phyloP scores from a whole-genome alignment of 2,329 filamentous ascomycete genomes.

The Aureobasidium mangrovei region DNA sequence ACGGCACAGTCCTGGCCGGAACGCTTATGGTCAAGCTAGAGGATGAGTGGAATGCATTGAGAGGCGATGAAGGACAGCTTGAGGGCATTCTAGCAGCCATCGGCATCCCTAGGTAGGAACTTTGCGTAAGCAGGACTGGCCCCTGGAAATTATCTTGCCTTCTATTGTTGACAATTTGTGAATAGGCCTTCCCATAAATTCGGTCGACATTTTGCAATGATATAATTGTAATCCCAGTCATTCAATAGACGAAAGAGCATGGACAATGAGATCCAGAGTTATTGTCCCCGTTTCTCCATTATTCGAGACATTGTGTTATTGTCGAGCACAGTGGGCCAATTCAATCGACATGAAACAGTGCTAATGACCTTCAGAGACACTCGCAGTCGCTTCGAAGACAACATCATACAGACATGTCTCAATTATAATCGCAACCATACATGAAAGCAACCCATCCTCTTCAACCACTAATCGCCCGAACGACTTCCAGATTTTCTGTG shows the following conservation, averaged over 20 bases:
- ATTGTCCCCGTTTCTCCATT: not conserved
- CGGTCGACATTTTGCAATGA: too few species aligned
- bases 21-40: constrained; percentile 52
- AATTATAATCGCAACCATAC: not conserved
- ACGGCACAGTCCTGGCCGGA: constrained; percentile 49
- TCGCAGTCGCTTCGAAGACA: not conserved
- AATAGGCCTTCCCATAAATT: too few species aligned
- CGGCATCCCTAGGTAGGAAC: constrained; percentile 27
- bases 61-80: constrained; percentile 33
- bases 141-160: not conserved
- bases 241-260: not conserved
- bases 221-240: too few species aligned
- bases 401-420: not conserved
- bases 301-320: not conserved
- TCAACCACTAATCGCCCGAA: not conserved
- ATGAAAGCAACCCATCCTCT: not conserved
- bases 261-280: too few species aligned
- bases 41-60: constrained; percentile 44
- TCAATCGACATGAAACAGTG: not conserved
- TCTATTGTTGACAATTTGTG: not conserved
- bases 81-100: constrained; percentile 35
- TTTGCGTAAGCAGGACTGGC: not conserved
- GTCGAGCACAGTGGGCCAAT: not conserved
- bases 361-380: not conserved
- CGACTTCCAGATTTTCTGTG: too few species aligned